Conservation (phyloP, 352 stramenopile genomes). For the Hyphochytrium catenoides region DNA sequence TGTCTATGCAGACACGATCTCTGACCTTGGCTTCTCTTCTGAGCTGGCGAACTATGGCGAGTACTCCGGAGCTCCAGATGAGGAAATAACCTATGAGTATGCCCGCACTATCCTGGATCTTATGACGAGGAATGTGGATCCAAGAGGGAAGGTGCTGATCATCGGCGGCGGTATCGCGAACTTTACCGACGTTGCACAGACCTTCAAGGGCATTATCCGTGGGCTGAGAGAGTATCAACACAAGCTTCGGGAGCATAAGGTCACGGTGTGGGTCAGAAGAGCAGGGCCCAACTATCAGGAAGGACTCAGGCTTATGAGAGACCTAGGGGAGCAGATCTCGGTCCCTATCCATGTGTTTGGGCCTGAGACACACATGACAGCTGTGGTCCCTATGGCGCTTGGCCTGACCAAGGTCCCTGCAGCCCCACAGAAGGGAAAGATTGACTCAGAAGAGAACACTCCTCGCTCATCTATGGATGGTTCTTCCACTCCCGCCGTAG, state of each 20-base stretch:
- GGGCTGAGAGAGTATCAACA: conserved; percentile 74
- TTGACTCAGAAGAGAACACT: too few relatives aligned
- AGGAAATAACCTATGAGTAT: conserved; percentile 91
- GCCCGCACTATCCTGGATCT: conserved; percentile 84
- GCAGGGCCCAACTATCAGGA: conserved; percentile 91
- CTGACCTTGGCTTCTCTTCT: conserved; percentile 71
- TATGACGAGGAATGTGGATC: conserved; percentile 75
- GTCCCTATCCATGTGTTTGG: conserved; percentile 84
- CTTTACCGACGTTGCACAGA: conserved; percentile 91
- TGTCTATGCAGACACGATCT: conserved; percentile 92
- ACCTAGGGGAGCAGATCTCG: conserved; percentile 55
- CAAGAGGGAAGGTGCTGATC: conserved; percentile 81
- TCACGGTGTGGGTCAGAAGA: conserved; percentile 82
- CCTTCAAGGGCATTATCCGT: conserved; percentile 90
- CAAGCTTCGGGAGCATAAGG: conserved; percentile 64
- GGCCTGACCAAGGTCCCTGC: conserved; percentile 42
- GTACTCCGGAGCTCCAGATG: conserved; percentile 85
- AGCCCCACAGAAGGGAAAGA: conserved; percentile 7
- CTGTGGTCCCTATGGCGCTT: conserved; percentile 75
- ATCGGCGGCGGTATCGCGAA: conserved; percentile 93
- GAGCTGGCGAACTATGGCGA: conserved; percentile 93
- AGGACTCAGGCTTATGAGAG: conserved; percentile 74
- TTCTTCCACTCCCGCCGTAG: too few relatives aligned
- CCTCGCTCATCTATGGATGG: too few relatives aligned
- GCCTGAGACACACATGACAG: conserved; percentile 85